phyloP scores from a whole-genome alignment of 306 rosid genomes.

The Crataegus laevigata region DNA sequence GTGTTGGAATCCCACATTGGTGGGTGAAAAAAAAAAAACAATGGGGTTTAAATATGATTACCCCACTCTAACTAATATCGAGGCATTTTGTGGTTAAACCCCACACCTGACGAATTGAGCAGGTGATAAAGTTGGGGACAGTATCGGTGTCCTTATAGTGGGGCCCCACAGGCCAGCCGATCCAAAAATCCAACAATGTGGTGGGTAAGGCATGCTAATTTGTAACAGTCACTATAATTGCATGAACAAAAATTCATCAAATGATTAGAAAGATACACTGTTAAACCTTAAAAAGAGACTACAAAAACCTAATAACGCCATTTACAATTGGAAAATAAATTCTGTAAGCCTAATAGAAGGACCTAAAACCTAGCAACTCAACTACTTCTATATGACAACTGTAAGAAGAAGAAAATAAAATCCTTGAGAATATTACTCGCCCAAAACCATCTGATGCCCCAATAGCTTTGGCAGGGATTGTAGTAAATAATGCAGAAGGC shows the following conservation, averaged over 20 bases:
- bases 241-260: background rate
- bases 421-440: background rate
- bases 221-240: background rate
- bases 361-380: background rate
- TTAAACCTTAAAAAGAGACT: background rate
- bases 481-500: background rate
- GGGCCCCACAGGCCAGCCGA: no score
- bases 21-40: no score
- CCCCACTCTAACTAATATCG: no score
- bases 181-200: no score
- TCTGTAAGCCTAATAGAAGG: background rate
- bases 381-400: background rate
- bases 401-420: background rate
- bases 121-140: no score
- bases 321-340: background rate
- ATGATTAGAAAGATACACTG: background rate
- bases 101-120: no score
- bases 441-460: background rate
- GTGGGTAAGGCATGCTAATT: background rate
- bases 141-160: no score
- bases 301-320: background rate
- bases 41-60: no score
- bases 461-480: background rate
- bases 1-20: no score
- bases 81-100: no score